These are phyloP conservation scores for Juglanconis oblonga DNA, from an alignment of 2,329 filamentous ascomycete genomes.

Conservation along the genomic window DNA sequence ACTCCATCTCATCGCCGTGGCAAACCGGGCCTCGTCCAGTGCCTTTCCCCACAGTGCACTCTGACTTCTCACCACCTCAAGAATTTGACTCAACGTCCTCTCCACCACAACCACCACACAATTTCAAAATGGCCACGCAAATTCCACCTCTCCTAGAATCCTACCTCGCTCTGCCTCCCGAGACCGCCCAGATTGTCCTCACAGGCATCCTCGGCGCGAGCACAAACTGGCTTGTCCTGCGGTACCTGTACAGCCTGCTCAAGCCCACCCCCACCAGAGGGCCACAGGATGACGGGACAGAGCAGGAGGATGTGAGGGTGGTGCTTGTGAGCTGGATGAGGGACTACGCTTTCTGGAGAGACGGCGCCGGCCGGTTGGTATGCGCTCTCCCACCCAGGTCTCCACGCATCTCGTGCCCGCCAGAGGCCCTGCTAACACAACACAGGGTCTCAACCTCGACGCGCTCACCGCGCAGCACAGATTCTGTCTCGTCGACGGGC, in stretches of 20 bases:
- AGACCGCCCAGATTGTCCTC: slow-evolving; percentile 61
- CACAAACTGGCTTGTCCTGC: slow-evolving; percentile 63
- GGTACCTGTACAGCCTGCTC: slow-evolving; percentile 51
- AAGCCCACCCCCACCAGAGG: slow-evolving; percentile 14
- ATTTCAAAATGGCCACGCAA: slow-evolving; percentile 14
- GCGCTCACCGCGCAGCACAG: slow-evolving; percentile 52
- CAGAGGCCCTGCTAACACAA: not conserved
- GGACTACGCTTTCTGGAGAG: slow-evolving; percentile 74
- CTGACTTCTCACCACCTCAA: not conserved
- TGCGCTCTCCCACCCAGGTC: slow-evolving; percentile 22
- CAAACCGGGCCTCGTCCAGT: not conserved
- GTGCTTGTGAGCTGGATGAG: slow-evolving; percentile 82
- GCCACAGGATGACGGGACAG: slow-evolving; percentile 28
- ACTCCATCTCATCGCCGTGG: not conserved
- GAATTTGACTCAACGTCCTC: slow-evolving; percentile 2
- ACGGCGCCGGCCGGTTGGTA: slow-evolving; percentile 67
- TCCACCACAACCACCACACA: not conserved
- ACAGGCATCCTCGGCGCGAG: slow-evolving; percentile 65
- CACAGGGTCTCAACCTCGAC: slow-evolving; percentile 68
- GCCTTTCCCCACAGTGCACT: slow-evolving; percentile 5
- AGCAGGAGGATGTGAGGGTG: slow-evolving; percentile 45
- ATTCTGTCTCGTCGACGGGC: slow-evolving; percentile 74
- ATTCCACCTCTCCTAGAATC: slow-evolving; percentile 64
- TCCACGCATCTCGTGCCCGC: not conserved
- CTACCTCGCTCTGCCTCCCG: slow-evolving; percentile 56